Evolutionary conservation across 768 basidiomycete genomes (phyloP), one percentile per base, ranked within the genome.

Genomic region (Boletus subcaerulescens): DNA sequence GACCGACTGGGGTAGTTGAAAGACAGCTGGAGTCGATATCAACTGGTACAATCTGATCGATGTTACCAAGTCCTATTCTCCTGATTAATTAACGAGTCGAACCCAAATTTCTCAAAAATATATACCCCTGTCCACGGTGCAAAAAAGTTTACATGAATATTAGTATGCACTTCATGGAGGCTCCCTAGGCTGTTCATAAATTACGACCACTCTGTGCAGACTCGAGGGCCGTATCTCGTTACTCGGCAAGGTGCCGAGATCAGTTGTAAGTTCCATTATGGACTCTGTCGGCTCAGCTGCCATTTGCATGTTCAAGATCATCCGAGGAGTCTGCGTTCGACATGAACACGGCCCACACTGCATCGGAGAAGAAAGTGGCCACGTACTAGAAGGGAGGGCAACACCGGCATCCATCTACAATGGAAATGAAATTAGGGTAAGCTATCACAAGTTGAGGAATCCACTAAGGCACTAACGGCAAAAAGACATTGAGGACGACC

Each of bases 251-350:
- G 8, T 20, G 5, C 45, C 38, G 0, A 49, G 33, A 20, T 48
- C 13, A 5, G 62, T 64, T 1, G 59, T 64, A 14, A 61, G n/a
- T 46, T 64, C 59, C 15, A 43, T 12, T n/a, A 14, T 14, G 22
- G 51, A 35, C 14, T 56, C 57, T 22, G 40, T 33, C 18, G 48
- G 52, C 40, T 60, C 45, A n/a, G 43, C 45, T 8, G 53, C 51
- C 51, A 46, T 56, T 32, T 53, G 64, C 32, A 63, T 52, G 40
- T 64, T 66, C 26, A 64, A 11, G 36, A 66, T 63, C 1, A 64
- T 52, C 29, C 57, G 64, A n/a, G 64, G 36, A 9, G 63, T 57
- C 63, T 64, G 20, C 18, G 11, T 52, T 38, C 7, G 33, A 42
- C 20, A 22, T 13, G 3, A 51, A 29, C 17, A 14, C 22, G 14